Conservation (phyloP, 345 rosid species). For the Gossypium ekmanianum region DNA sequence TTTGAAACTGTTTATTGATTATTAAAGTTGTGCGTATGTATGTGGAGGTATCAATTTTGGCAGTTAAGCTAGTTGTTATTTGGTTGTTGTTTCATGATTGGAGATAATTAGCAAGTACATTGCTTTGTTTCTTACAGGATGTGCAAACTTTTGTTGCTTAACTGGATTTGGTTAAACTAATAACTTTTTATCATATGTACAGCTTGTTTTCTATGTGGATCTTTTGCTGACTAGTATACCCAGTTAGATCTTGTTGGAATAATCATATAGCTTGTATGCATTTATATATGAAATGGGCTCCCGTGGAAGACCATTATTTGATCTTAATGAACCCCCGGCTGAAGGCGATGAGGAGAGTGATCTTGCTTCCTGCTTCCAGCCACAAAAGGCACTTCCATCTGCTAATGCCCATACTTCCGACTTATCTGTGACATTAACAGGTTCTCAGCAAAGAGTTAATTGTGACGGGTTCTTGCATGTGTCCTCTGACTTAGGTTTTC, state of each 20-base stretch:
- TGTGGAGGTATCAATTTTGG: neutral
- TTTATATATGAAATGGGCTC: constrained; percentile 83
- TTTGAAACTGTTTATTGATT: neutral
- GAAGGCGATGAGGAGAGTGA: constrained; percentile 66
- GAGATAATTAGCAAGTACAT: neutral
- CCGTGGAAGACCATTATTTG: constrained; percentile 78
- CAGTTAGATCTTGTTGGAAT: constrained; percentile 19
- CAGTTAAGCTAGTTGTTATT: neutral
- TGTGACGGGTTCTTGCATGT: constrained; percentile 66
- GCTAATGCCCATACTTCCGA: constrained; percentile 38
- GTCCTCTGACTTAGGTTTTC: constrained; percentile 78
- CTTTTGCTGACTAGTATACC: constrained; percentile 14
- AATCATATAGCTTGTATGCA: constrained; percentile 55
- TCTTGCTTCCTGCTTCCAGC: constrained; percentile 40
- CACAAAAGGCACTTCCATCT: constrained; percentile 54
- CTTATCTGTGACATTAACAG: constrained; percentile 43
- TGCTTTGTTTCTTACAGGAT: neutral
- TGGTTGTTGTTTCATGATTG: neutral
- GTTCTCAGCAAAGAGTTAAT: constrained; percentile 42
- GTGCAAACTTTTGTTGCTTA: neutral
- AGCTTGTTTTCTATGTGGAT: constrained; percentile 27
- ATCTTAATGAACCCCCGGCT: constrained; percentile 94
- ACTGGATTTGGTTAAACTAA: neutral
- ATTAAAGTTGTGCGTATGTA: neutral
- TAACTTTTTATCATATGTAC: constrained; percentile 13